Evolutionary conservation across 495 filamentous ascomycete genomes (phyloP), one percentile per base, ranked within the genome.

Genomic region (Podospora comata): DNA sequence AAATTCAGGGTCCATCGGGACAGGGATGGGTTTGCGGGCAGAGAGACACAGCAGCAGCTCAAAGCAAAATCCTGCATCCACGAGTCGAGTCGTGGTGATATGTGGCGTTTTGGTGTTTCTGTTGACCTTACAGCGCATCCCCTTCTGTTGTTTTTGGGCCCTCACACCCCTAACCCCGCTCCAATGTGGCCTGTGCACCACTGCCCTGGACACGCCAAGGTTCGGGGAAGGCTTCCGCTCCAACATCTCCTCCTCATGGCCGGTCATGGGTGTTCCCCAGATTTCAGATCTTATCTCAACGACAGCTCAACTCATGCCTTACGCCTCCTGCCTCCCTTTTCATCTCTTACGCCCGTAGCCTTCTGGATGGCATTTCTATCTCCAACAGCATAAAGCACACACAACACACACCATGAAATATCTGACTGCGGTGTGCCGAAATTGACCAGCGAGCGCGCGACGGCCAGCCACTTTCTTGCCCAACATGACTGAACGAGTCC

Each of bases 1-100:
- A 26, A 71, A 70, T 34, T 77, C 75, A 57, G 66, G 65, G 39
- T 77, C 74, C 75, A 72, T 77, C 57, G 20, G 26, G 32, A 28
- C 18, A 54, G 61, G 20, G 53, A 30, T 65, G 18, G 34, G 19
- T 48, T 2, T 0, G 28, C 34, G 16, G 61, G 15, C 32, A 64
- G 26, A 4, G 66, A 30, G 20, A n/a, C 62, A 65, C 67, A 39
- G 57, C 67, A 68, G 64, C 34, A 27, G 59, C 27, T 61, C 59
- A 44, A 32, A 63, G 61, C 32, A 32, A 63, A 63, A 63, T 63
- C 4, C 30, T 11, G 30, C 61, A 34, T 44, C 61, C 61, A 63
- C 61, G 28, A 34, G 61, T 16, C 32, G 32, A 63, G 19, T 58
- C 23, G 55, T 44, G 61, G 61, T 63, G 28, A n/a, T 39, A 68